Base-by-base conservation (phyloP, 1,139 yeast genomes). In the Kodamaea ohmeri region DNA sequence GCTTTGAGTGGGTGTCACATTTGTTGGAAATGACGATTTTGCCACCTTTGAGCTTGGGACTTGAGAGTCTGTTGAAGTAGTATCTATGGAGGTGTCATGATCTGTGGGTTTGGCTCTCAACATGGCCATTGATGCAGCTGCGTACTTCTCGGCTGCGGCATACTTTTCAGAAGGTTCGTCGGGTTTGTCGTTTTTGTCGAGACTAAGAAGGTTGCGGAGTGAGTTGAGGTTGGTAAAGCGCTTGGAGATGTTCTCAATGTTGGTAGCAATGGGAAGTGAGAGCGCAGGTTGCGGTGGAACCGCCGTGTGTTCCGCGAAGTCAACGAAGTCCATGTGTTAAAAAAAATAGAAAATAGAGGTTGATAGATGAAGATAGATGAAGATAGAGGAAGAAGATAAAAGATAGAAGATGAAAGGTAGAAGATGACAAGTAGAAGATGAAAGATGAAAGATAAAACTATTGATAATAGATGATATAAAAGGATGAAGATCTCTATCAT, bases 231-330 rank as follows among this genome's bases (percentile, higher is more conserved):
- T 61, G 35, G 72, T 56, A 37, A 69, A 50, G 37, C 55, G 59
- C 41, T 65, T 61, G 28, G 72, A 61, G 12, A 69, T 44, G 31
- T 42, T 56, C 41, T 68, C 73, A 19, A 69, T 66, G 44, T 69
- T 67, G n/a, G 71, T 49, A 13, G 68, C 52, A 11, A 68, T 52
- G 2, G 75, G 73, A 19, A 71, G 48, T n/a, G 72, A 58, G 25
- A 70, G 59, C n/a, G 75, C 67, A 15, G 74, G 73, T 41, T 69
- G 73, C 4, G 75, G 75, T 35, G 64, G 68, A 4, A 73, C 73
- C 17, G 65, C 51, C 17, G 37, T 53, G 53, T 49, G 32, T 56
- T 56, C 24, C n/a, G 67, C 74, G 39, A 63, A 68, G 46, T 66
- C 75, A 35, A 70, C 58, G 46, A 67, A 71, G 50, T 71, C 76